Conservation (phyloP, 2,329 filamentous ascomycete genomes). For the Fusarium sp. region DNA sequence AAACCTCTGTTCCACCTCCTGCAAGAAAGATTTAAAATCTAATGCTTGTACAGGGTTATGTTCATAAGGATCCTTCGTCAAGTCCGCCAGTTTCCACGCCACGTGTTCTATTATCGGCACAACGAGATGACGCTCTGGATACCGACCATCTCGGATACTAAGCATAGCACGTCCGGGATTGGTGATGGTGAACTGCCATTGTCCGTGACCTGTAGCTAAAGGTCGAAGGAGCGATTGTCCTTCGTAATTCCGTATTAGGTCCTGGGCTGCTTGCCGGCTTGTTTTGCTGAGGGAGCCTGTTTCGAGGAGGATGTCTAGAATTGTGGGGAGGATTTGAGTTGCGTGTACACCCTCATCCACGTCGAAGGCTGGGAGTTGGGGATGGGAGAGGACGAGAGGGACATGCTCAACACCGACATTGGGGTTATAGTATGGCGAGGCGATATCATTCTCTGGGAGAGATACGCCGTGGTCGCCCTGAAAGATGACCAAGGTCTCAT, state of each 20-base stretch:
- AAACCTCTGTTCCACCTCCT: conserved; percentile 30
- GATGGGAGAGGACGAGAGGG: conserved; percentile 43
- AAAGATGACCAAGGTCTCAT: conserved; percentile 45
- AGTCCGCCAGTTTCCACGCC: conserved; percentile 44
- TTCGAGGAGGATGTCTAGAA: conserved; percentile 43
- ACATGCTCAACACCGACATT: conserved; percentile 42
- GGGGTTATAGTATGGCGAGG: conserved; percentile 44
- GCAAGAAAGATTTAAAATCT: conserved; percentile 34
- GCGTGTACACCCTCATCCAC: conserved; percentile 41
- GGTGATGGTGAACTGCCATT: conserved; percentile 46
- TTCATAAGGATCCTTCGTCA: conserved; percentile 39
- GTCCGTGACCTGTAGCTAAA: conserved; percentile 7
- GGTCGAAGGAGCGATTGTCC: conserved; percentile 44
- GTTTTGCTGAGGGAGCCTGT: conserved; percentile 38
- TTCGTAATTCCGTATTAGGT: conserved; percentile 42
- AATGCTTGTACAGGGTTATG: conserved; percentile 35
- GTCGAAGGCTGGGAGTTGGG: conserved; percentile 38
- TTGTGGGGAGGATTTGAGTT: conserved; percentile 43
- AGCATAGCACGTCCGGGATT: conserved; percentile 45
- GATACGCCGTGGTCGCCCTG: conserved; percentile 46
- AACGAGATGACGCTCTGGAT: conserved; percentile 42
- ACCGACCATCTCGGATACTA: conserved; percentile 41
- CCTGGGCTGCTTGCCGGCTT: conserved; percentile 25
- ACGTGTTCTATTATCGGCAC: conserved; percentile 44
- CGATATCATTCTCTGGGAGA: conserved; percentile 41